Evolutionary conservation across 306 rosid species (phyloP).

Genomic region (Cucumis sativus): DNA sequence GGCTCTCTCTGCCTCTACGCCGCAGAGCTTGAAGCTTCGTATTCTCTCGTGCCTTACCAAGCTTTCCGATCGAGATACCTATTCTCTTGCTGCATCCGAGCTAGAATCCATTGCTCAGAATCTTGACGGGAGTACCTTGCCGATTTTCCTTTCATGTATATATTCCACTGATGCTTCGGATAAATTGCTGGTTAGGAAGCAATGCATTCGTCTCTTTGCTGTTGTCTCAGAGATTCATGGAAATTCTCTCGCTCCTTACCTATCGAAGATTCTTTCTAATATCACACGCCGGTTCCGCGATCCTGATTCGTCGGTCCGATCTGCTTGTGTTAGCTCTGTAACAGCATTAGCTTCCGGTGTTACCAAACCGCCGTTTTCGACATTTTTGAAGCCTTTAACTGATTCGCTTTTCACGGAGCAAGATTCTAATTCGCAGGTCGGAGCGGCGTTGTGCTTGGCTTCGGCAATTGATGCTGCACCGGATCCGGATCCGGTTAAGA

Average conservation of each 20-base stretch:
- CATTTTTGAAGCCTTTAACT: constrained; percentile 62
- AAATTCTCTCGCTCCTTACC: constrained; percentile 51
- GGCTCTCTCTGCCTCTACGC: constrained; percentile 35
- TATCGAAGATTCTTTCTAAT: constrained; percentile 49
- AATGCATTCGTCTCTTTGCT: constrained; percentile 65
- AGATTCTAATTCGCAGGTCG: constrained; percentile 68
- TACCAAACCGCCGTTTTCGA: constrained; percentile 50
- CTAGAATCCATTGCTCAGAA: constrained; percentile 65
- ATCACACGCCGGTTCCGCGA: constrained; percentile 75
- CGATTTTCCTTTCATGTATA: constrained; percentile 68
- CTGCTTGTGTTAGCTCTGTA: constrained; percentile 71
- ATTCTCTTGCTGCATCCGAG: constrained; percentile 49
- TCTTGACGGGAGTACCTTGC: constrained; percentile 37
- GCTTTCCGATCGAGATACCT: constrained; percentile 94
- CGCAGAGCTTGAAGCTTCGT: constrained; percentile 55
- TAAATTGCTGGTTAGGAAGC: constrained; percentile 69
- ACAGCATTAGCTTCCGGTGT: constrained; percentile 58
- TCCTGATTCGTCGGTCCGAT: constrained; percentile 81
- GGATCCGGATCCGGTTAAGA: constrained; percentile 58
- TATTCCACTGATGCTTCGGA: constrained; percentile 76
- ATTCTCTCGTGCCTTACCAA: constrained; percentile 72
- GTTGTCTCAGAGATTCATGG: constrained; percentile 61
- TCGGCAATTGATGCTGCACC: constrained; percentile 62
- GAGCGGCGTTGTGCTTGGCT: constrained; percentile 73
- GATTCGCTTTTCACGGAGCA: constrained; percentile 92